Base-by-base conservation (phyloP, 2,329 filamentous ascomycete genomes). In the Aspergillus costaricaensis region DNA sequence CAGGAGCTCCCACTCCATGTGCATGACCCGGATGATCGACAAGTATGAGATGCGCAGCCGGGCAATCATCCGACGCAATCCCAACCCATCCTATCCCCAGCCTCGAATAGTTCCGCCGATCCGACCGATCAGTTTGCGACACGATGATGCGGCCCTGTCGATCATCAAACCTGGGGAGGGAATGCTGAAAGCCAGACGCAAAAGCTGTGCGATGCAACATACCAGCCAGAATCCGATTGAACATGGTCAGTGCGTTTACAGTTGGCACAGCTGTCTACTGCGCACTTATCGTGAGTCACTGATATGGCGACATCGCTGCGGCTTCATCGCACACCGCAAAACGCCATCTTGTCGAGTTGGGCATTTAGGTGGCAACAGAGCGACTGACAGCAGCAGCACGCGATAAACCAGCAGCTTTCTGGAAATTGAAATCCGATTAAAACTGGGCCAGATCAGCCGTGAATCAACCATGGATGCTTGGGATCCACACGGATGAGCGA, bases 391-490 rank as follows among this genome's bases (percentile, higher is more conserved):
- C 19, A 44, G n/a, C 41, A 44, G 41, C 41, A 44, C 9, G 39
- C 39, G 9, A 21, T 44, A 21, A 10, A 19, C 9, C 27, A 21
- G 41, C 19, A 14, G 9, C 41, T 9, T 21, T 21, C 21, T 30
- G 52, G 52, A 55, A 55, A 44, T 21, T n/a, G 41, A 43, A 43
- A 43, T 55, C 52, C 52, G 52, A 44, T 15, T 14, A 19, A 15
- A 12, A 36, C 32, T 43, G 25, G 21, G 43, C 21, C 3, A 19
- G 17, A 17, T 44, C 12, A 38, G 38, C 38, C 52, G 52, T 55
- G 52, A 25, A 55, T 43, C 51, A 44, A 55, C 52, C 52, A 19
- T 55, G 52, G 52, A 30, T 55, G 21, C 6, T 25, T 14, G 36
- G 52, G 52, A 17, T 55, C 52, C 52, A 55, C 52, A 21, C 6